Evolutionary conservation across 1,284 basidiomycete species (phyloP), one percentile per base, ranked within the genome.

Genomic region (Naganishia sp.): DNA sequence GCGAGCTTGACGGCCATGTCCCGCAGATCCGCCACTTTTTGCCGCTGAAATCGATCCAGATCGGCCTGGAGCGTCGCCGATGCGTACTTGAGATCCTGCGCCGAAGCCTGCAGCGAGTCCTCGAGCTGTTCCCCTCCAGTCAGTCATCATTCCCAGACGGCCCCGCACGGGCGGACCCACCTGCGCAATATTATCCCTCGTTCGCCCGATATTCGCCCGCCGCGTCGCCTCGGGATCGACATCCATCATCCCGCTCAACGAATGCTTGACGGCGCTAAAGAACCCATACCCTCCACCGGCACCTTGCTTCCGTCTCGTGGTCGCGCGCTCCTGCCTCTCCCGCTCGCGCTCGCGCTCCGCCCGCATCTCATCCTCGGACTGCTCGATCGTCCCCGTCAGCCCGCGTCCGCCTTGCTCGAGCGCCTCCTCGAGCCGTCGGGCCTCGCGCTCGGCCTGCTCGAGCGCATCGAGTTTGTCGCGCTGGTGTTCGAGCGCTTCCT

Each of bases 231-330:
- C 96, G 0, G 96, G 94, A 81, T 99, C 96, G 7, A 92, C 90
- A 73, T 99, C 96, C 89, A 99, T 97, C 87, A 99, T 94, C 11
- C 92, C 92, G 73, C 95, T 93, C 67, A 99, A 80, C 25, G 93
- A 94, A 80, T 97, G 94, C 73, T 90, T 94, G 63, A 99, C 82
- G 7, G 96, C 95, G 73, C 88, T 94, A 49, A 99, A 76, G 31
- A 99, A 81, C 6, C 94, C 94, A 83, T 90, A 90, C 0, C 91
- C 90, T 60, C 88, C 87, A 13, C 86, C 71, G 35, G 3, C 35
- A 39, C 35, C 35, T 6, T 39, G 35, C 57, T 66, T 56, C 55
- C 61, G 31, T 2, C 35, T 9, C 60, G 39, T 50, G 47, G 58
- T 42, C 41, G 53, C 23, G n/a, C 55, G 65, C 66, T 71, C 66